phyloP scores from a whole-genome alignment of 352 stramenopile species.

The Nannochloropsis limnetica region DNA sequence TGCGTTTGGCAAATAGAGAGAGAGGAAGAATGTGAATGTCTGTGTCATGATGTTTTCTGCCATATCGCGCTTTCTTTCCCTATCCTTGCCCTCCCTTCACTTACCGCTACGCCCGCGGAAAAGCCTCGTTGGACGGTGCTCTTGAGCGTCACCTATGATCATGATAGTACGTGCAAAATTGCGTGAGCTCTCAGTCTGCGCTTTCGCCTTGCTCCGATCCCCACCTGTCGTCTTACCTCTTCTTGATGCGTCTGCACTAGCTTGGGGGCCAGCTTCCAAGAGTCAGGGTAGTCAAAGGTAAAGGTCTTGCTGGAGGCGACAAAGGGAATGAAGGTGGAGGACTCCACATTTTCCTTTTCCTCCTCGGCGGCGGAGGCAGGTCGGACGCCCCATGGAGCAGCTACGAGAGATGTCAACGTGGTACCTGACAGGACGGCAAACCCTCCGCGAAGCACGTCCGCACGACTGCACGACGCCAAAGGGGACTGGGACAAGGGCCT shows the following conservation, averaged over 20 bases:
- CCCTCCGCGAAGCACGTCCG: neutral
- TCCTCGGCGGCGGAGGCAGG: neutral
- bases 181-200: neutral
- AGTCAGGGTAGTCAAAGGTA: neutral
- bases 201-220: neutral
- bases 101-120: slow-evolving; percentile 21
- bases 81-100: neutral
- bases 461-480: neutral
- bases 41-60: neutral
- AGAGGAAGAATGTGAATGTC: neutral
- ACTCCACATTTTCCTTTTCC: neutral
- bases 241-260: slow-evolving; percentile 33
- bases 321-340: slow-evolving; percentile 7
- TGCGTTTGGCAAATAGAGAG: neutral
- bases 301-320: slow-evolving; percentile 5
- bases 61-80: neutral
- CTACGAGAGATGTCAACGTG: neutral
- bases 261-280: neutral
- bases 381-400: neutral
- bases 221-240: neutral
- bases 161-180: neutral
- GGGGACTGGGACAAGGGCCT: neutral
- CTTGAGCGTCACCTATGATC: neutral
- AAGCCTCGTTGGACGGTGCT: neutral
- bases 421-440: neutral